phyloP scores from a whole-genome alignment of 148 eudicot species.

The Rhododendron ovatum region DNA sequence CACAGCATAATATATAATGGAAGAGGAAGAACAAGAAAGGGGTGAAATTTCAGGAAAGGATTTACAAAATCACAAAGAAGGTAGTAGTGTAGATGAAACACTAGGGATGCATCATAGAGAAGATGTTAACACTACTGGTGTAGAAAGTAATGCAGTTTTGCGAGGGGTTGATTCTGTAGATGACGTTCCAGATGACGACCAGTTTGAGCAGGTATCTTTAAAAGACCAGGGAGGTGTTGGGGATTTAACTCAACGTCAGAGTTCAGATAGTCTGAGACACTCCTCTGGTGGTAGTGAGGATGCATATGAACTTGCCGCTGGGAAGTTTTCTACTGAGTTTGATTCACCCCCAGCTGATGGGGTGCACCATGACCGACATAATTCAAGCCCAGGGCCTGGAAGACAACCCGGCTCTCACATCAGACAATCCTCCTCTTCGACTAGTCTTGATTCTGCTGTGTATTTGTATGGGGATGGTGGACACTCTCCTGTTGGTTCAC shows the following conservation, averaged over 20 bases:
- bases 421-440: conserved; percentile 36
- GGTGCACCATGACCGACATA: conserved; percentile 32
- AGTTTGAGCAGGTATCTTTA: conserved; percentile 76
- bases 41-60: conserved; percentile 29
- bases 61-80: conserved; percentile 26
- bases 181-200: conserved; percentile 41
- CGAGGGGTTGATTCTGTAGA: conserved; percentile 24
- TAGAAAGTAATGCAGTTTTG: conserved; percentile 13
- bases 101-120: conserved; percentile 29
- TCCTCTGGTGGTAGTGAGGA: conserved; percentile 44
- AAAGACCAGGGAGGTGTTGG: conserved; percentile 34
- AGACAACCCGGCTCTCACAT: conserved; percentile 21
- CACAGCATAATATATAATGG: conserved; percentile 35
- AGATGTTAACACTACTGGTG: conserved; percentile 14
- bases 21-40: conserved; percentile 51
- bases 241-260: conserved; percentile 19
- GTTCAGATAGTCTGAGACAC: conserved; percentile 31
- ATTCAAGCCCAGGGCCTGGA: conserved; percentile 40
- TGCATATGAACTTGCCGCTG: conserved; percentile 34
- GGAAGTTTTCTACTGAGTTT: conserved; percentile 26
- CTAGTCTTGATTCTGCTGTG: conserved; percentile 40
- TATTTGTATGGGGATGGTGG: conserved; percentile 34
- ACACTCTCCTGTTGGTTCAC: conserved; percentile 53
- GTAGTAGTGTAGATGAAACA: conserved; percentile 21
- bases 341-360: conserved; percentile 35